phyloP scores from a whole-genome alignment of 2,329 filamentous ascomycete species.

The Emydomyces testavorans region DNA sequence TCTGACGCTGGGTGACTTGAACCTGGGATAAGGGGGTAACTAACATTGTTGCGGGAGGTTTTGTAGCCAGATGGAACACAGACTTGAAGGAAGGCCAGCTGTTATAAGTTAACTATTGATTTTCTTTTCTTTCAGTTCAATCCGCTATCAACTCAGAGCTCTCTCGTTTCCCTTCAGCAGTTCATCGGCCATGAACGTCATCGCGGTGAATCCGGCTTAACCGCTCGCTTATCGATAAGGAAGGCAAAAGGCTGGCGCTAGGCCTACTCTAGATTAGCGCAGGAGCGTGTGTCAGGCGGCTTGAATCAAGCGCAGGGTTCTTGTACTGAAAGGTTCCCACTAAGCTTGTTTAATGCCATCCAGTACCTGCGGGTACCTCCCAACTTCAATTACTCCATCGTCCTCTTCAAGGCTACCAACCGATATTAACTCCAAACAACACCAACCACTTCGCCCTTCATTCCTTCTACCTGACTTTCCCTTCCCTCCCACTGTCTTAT shows the following conservation, averaged over 20 bases:
- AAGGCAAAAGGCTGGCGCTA: not conserved
- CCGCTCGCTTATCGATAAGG: conserved; percentile 9
- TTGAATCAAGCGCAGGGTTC: not conserved
- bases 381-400: conserved; percentile 5
- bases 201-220: not conserved
- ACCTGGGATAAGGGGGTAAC: conserved; percentile 42
- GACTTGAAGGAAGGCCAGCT: too few species aligned
- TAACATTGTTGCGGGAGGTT: conserved; percentile 8
- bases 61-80: too few species aligned
- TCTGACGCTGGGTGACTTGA: conserved; percentile 46
- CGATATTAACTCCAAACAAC: conserved; percentile 1
- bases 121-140: not conserved
- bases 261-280: not conserved
- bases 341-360: not conserved
- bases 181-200: not conserved
- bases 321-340: conserved; percentile 1
- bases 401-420: conserved; percentile 1
- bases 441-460: not conserved
- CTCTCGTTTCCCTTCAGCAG: too few species aligned
- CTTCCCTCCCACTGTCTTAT: not conserved
- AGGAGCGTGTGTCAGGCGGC: not conserved
- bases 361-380: conserved; percentile 3
- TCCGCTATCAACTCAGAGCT: not conserved
- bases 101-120: not conserved
- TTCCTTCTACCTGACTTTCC: not conserved